These are phyloP conservation scores for Rosellinia necatrix DNA, from an alignment of 2,329 filamentous ascomycete species.

Conservation along the genomic window DNA sequence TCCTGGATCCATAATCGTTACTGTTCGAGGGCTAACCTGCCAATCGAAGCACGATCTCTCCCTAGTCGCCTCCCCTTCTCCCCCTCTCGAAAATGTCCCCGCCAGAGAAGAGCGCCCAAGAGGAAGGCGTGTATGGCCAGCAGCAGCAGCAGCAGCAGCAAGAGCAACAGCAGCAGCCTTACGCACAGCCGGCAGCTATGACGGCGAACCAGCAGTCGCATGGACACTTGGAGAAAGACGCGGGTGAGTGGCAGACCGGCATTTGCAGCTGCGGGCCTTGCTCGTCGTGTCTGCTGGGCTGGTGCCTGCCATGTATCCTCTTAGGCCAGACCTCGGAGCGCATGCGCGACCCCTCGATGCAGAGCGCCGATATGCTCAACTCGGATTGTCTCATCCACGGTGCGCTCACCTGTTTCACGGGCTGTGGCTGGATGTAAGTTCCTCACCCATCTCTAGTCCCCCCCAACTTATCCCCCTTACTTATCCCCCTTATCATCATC, in stretches of 20 bases:
- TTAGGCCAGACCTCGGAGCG: conserved; percentile 41
- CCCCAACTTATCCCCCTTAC: neutral
- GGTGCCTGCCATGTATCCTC: conserved; percentile 40
- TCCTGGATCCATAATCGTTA: neutral
- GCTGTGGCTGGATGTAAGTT: conserved; percentile 41
- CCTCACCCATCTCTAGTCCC: neutral
- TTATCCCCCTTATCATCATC: neutral
- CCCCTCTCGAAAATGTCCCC: conserved; percentile 4
- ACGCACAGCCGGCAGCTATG: conserved; percentile 18
- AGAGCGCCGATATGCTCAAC: conserved; percentile 37
- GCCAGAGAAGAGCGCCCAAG: conserved; percentile 11
- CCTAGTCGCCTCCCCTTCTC: no score
- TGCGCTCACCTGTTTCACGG: conserved; percentile 33
- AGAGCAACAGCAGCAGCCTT: conserved; percentile 12
- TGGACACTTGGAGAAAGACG: conserved; percentile 29
- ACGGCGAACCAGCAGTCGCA: conserved; percentile 12
- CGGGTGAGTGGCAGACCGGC: conserved; percentile 38
- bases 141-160: conserved; percentile 3
- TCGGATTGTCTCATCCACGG: conserved; percentile 39
- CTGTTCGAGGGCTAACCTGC: neutral
- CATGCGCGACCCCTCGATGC: conserved; percentile 38
- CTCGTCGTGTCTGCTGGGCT: conserved; percentile 36
- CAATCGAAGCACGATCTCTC: neutral
- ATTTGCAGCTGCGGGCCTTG: conserved; percentile 40
- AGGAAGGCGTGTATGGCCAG: conserved; percentile 12